Evolutionary conservation across 1,284 basidiomycete species (phyloP).

Genomic region (Agroathelia rolfsii): DNA sequence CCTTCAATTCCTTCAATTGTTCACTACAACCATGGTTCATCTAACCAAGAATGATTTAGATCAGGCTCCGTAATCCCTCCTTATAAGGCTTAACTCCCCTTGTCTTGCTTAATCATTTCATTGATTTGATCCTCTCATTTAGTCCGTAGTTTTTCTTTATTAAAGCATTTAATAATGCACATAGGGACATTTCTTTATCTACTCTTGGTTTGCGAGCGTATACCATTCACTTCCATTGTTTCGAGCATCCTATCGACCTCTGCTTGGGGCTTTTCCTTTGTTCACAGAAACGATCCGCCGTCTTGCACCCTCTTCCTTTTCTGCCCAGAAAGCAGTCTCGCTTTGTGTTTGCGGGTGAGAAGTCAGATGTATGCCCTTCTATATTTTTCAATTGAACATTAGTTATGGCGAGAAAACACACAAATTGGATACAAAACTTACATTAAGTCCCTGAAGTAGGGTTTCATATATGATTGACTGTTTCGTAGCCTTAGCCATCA

Average conservation of each 20-base stretch:
- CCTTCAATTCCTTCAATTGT: conserved; percentile 5
- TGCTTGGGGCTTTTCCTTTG: conserved; percentile 21
- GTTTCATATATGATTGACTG: conserved; percentile 68
- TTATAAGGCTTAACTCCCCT: no score
- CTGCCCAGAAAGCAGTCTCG: conserved; percentile 49
- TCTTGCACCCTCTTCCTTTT: conserved; percentile 44
- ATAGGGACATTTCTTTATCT: no score
- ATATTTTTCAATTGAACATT: conserved; percentile 6
- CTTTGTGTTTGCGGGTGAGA: conserved; percentile 50
- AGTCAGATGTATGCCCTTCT: conserved; percentile 41
- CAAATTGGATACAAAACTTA: conserved; percentile 27
- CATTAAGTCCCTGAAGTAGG: conserved; percentile 70
- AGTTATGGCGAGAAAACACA: conserved; percentile 4
- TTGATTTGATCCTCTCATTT: no score
- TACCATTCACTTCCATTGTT: no score
- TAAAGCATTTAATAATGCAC: no score
- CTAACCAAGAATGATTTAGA: no score
- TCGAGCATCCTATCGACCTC: no score
- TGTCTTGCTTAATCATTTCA: no score
- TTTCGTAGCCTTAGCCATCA: conserved; percentile 54
- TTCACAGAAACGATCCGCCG: conserved; percentile 39
- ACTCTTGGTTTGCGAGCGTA: no score
- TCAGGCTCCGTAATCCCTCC: no score
- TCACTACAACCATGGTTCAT: no score
- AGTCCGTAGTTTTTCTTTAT: no score